Conservation (phyloP, 345 rosid genomes). For the Firmiana major region DNA sequence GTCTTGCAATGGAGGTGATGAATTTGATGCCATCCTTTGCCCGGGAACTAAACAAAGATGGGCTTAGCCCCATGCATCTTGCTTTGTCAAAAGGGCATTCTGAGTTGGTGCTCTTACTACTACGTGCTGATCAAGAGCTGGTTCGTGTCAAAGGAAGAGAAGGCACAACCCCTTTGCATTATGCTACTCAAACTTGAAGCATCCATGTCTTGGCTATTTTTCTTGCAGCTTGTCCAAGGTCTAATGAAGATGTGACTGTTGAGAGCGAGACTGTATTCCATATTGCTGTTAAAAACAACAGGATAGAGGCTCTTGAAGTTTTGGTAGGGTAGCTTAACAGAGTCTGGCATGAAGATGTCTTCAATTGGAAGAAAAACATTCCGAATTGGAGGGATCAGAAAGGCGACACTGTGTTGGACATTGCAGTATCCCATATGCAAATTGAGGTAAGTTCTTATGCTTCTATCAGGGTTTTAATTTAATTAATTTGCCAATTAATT, state of each 20-base stretch:
- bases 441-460: neutral
- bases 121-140: neutral
- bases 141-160: neutral
- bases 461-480: too few relatives aligned
- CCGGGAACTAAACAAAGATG: neutral
- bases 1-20: neutral
- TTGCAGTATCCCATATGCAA: neutral
- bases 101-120: neutral
- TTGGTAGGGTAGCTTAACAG: neutral
- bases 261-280: too few relatives aligned
- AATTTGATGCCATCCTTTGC: neutral
- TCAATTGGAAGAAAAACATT: neutral
- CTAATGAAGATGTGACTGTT: too few relatives aligned
- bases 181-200: neutral
- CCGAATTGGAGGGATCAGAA: neutral
- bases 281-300: neutral
- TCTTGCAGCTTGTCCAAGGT: constrained; percentile 7
- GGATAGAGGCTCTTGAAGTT: neutral
- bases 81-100: neutral
- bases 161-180: neutral
- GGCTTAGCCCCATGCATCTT: neutral
- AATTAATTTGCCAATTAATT: too few relatives aligned
- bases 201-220: neutral
- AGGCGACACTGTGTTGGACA: neutral
- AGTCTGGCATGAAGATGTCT: neutral